These are phyloP conservation scores for Colletotrichum sp. DNA, from an alignment of 2,329 filamentous ascomycete species.

Conservation along the genomic window DNA sequence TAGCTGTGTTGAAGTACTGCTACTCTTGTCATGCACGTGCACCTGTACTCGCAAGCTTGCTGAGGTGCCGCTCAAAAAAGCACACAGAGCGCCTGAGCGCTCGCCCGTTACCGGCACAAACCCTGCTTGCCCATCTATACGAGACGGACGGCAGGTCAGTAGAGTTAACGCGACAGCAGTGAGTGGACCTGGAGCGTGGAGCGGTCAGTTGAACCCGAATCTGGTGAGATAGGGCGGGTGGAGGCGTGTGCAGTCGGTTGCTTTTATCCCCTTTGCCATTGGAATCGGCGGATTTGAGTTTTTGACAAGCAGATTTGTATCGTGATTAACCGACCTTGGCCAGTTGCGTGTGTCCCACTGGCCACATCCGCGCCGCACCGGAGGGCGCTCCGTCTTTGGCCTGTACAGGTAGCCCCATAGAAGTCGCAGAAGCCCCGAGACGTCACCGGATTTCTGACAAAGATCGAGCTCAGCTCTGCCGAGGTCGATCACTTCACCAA, in stretches of 20 bases:
- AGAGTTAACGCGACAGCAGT: not conserved
- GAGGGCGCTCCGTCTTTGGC: not conserved
- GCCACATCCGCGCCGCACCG: not conserved
- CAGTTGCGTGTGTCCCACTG: not conserved
- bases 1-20: not conserved
- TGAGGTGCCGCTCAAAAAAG: not conserved
- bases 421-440: not conserved
- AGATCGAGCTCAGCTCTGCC: not conserved
- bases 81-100: not conserved
- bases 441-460: not conserved
- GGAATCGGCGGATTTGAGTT: not conserved
- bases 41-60: not conserved
- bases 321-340: not conserved
- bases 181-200: not conserved
- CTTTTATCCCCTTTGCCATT: not conserved
- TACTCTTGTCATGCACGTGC: not conserved
- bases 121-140: constrained; percentile 2
- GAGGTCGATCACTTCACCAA: not conserved
- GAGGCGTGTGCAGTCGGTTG: not conserved
- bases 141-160: not conserved
- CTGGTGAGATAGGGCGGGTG: not conserved
- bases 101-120: not conserved
- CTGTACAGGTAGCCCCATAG: not conserved
- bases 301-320: not conserved
- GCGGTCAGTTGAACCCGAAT: not conserved